Conservation (phyloP, 495 filamentous ascomycete species). For the Rhypophila decipiens region DNA sequence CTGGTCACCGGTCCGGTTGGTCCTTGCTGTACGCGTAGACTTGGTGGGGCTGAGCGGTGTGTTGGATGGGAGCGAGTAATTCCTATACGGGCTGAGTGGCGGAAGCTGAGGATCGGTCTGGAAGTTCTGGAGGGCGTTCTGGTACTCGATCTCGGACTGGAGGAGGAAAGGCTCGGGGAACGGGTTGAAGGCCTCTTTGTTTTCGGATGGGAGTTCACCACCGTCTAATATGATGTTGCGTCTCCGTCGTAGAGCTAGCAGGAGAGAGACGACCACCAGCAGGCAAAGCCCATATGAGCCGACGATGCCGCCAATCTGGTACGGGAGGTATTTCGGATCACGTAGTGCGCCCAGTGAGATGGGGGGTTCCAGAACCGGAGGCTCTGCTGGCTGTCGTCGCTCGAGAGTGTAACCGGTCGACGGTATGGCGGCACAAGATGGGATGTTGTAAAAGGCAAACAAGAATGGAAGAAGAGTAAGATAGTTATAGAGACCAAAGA, state of each 20-base stretch:
- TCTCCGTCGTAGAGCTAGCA: conserved; percentile 47
- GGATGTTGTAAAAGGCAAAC: conserved; percentile 22
- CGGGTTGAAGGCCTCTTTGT: conserved; percentile 15
- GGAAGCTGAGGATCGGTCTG: conserved; percentile 5
- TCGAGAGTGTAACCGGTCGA: conserved; percentile 29
- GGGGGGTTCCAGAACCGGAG: conserved; percentile 53
- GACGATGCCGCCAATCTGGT: conserved; percentile 71
- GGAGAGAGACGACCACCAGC: conserved; percentile 56
- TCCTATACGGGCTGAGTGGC: conserved; percentile 32
- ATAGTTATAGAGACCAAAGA: conserved; percentile 23
- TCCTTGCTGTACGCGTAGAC: conserved; percentile 9
- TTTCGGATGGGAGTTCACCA: conserved; percentile 19
- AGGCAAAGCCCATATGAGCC: conserved; percentile 72
- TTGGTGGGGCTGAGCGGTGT: conserved; percentile 17
- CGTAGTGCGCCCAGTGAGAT: conserved; percentile 47
- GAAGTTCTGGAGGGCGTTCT: conserved; percentile 11
- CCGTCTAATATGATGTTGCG: conserved; percentile 35
- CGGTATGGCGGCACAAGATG: conserved; percentile 21
- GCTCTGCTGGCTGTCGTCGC: conserved; percentile 50
- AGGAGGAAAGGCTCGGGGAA: conserved; percentile 27
- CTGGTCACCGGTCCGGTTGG: conserved; percentile 14
- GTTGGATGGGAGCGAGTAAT: conserved; percentile 36
- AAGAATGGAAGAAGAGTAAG: conserved; percentile 26
- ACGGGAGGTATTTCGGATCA: conserved; percentile 58
- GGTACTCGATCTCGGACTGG: conserved; percentile 29